Evolutionary conservation across 2,329 filamentous ascomycete species (phyloP), one percentile per base, ranked within the genome.

Genomic region (Colletotrichum sublineola): DNA sequence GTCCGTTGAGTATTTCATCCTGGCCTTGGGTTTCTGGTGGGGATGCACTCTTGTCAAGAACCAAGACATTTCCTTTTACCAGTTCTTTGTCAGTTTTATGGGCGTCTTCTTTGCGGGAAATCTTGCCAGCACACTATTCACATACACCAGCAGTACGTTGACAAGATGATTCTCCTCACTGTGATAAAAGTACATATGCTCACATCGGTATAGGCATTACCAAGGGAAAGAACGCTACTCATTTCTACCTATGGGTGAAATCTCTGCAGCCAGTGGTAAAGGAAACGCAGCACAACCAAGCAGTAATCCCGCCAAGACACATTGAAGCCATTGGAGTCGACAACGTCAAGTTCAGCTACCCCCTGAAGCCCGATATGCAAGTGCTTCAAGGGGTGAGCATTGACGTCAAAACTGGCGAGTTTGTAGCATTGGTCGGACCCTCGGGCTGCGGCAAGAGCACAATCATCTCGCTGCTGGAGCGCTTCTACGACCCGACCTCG

Each of bases 371-470:
- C 38, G 38, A 38, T 38, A 38, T 38, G 31, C 20, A 18, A 1
- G 57, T 56, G 42, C 15, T 58, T 29, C 24, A 53, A 52, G 31
- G 38, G 12, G 18, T 15, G 42, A n/a, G 48, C 50, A 20, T 52
- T 12, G 40, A 53, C 15, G 15, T 63, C 18, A 75, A 81, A 60
- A 81, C 82, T 1, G 86, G 86, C 14, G 81, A 86, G 48, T 88
- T 85, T 56, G 81, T 86, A 1, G 88, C 87, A 0, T 81, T 90
- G 40, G 88, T 90, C 0, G 88, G 88, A 3, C 79, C 86, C 9
- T 86, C 85, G 0, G 88, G 88, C 3, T 88, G 86, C 61, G 88
- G 88, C 1, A 92, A 92, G 77, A 89, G 86, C 1, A 91, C 89
- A 1, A 87, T 89, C 58, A 83, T 92, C 61, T 84, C 86, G 6